Evolutionary conservation across 2,329 filamentous ascomycete species (phyloP), one percentile per base, ranked within the genome.

Genomic region (Cladophialophora chaetospira): DNA sequence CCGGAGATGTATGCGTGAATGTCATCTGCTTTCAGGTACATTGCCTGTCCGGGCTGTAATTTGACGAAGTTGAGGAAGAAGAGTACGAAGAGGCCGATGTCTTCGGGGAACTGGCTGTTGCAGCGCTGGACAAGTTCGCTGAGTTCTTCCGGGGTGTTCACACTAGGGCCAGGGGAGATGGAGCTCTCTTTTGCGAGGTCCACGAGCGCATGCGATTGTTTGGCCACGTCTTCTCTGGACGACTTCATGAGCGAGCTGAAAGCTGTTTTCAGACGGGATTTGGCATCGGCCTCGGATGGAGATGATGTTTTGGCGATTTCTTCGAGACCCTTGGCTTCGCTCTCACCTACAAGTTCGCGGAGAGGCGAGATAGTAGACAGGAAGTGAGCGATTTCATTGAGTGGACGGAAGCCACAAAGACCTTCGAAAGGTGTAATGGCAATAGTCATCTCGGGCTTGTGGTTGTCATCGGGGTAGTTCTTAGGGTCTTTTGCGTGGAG

Each of bases 391-490:
- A 97, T 94, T 75, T 99, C 92, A 4, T 77, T 79, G 19, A 97
- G 79, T 0, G 94, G 94, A 8, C 94, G 85, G 79, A 99, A 99
- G 29, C 94, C 94, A 68, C 94, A 99, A 29, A 99, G 83, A 0
- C 94, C 94, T 71, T 97, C 93, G 65, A 99, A 99, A 0, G 91
- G 88, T 1, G 94, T 97, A 68, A 99, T 88, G 61, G 94, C 94
- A 72, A 99, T 96, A 61, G 94, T 92, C 94, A 99, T 99, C 76
- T 99, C 94, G 29, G 94, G 94, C 77, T 99, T 99, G 81, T 99
- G 94, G 77, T 99, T 99, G 78, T 97, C 93, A 79, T 99, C 91
- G 56, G 93, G 94, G 71, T 99, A 99, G 79, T 99, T 95, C 75
- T 90, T 90, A 46, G 91, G 83, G 70, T 99, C 93, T 62, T 82